phyloP scores from a whole-genome alignment of 768 basidiomycete species.

The Cyathus striatus region DNA sequence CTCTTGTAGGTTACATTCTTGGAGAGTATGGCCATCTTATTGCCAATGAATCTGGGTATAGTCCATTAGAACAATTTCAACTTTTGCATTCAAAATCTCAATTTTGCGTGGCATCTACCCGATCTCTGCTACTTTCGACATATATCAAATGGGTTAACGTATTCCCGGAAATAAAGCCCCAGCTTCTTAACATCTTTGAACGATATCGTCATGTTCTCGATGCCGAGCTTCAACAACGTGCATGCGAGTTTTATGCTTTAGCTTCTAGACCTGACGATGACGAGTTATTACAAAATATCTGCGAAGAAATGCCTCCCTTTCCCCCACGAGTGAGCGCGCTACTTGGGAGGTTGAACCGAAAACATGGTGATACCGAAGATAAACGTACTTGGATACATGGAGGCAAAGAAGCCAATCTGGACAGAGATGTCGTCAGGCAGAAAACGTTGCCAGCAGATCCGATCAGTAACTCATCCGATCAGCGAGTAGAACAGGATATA shows the following conservation, averaged over 20 bases:
- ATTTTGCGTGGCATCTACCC: conserved; percentile 87
- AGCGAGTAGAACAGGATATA: conserved; percentile 42
- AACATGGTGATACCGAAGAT: conserved; percentile 90
- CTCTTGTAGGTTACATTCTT: conserved; percentile 75
- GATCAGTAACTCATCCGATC: conserved; percentile 30
- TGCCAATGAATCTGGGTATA: conserved; percentile 91
- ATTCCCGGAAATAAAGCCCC: conserved; percentile 96
- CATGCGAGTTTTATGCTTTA: conserved; percentile 94
- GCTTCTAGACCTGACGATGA: conserved; percentile 85
- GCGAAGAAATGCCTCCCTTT: conserved; percentile 99
- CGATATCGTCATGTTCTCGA: conserved; percentile 97
- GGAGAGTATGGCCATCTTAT: conserved; percentile 99
- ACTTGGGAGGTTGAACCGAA: conserved; percentile 80
- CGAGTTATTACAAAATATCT: conserved; percentile 88
- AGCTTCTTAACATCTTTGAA: conserved; percentile 91
- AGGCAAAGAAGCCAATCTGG: conserved; percentile 87
- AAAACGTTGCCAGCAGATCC: conserved; percentile 36
- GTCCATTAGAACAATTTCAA: conserved; percentile 92
- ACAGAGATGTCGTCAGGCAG: conserved; percentile 58
- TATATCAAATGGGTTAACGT: conserved; percentile 99
- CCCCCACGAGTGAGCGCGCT: conserved; percentile 92
- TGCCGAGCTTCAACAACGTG: conserved; percentile 95
- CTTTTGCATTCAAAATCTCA: conserved; percentile 92
- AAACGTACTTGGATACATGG: conserved; percentile 95
- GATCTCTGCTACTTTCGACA: conserved; percentile 89